Evolutionary conservation across 2,329 filamentous ascomycete species (phyloP).

Genomic region (Ophiostoma himal-ulmi): DNA sequence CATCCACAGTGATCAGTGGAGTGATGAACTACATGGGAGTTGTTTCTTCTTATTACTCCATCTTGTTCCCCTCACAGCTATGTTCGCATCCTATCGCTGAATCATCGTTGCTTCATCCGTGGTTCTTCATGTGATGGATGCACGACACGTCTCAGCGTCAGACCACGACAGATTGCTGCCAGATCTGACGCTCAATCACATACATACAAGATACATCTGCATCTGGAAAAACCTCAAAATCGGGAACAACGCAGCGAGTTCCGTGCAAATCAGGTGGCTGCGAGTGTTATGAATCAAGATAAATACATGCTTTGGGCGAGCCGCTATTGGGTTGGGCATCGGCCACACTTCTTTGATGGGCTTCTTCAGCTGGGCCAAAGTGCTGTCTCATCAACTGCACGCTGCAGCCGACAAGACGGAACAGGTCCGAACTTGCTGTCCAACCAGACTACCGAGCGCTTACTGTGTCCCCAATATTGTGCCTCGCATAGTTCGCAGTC

Average conservation of each 20-base stretch:
- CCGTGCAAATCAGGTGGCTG: background rate
- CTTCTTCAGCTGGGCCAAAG: background rate
- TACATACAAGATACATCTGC: background rate
- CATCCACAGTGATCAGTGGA: background rate
- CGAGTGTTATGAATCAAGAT: background rate
- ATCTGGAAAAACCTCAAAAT: background rate
- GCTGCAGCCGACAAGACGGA: background rate
- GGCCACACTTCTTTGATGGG: background rate
- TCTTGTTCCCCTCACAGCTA: background rate
- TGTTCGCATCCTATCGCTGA: background rate
- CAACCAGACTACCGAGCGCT: background rate
- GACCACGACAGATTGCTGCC: conserved; percentile 8
- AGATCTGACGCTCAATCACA: conserved; percentile 9
- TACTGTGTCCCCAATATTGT: background rate
- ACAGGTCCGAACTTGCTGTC: background rate
- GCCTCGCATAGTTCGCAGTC: too few relatives aligned
- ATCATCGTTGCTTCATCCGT: background rate
- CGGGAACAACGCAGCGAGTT: background rate
- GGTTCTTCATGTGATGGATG: background rate
- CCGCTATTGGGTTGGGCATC: conserved; percentile 1
- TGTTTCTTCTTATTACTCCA: background rate
- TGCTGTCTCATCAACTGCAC: background rate
- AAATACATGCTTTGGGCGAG: background rate
- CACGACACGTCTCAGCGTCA: background rate
- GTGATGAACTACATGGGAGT: background rate